Base-by-base conservation (phyloP, 163 green algal genomes). In the Chlamydomonas reinhardtii region DNA sequence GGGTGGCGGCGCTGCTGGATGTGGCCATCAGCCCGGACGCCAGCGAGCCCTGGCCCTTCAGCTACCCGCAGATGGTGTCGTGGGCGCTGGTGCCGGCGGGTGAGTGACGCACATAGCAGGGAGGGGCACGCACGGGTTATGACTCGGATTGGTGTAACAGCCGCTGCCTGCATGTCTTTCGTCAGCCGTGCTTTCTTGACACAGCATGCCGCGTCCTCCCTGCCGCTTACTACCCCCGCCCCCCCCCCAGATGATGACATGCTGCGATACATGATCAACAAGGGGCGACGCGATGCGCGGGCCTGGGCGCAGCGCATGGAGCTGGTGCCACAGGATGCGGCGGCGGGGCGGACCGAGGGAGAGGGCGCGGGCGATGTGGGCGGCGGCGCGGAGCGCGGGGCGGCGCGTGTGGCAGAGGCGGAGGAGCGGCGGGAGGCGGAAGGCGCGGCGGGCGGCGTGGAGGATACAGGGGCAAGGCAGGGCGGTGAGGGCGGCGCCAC, bases 21-120 rank as follows among this genome's bases (percentile, higher is more conserved):
- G 83, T 89, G 74, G 73, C 83, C 74, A 89, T 89, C 64, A 69
- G 31, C 35, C 83, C 83, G 27, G 83, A 89, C 52, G 74, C 74
- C 29, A 84, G 72, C 54, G 83, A 89, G 74, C 27, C 73, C 19
- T 89, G 83, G 83, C 83, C 73, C 22, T 82, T 83, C 66, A 66
- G 73, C 62, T 89, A 89, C 83, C 59, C 83, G 16, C 66, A 79
- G 65, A 76, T 89, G 83, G 64, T 70, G 62, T 73, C 66, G 19
- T 89, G 83, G 83, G 83, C 83, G 54, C 83, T 89, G 65, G 73
- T 89, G 43, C 83, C 83, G 1, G 83, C 83, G 4, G 48, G 48
- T 56, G 48, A 19, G 48, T 56, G 48, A 56, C 12, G 48, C 17
- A 14, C 11, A 56, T 14, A 56, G 11, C 11, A 56, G 19, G 48